Conservation (phyloP, 331 rosid species). For the Quercus lobata region DNA sequence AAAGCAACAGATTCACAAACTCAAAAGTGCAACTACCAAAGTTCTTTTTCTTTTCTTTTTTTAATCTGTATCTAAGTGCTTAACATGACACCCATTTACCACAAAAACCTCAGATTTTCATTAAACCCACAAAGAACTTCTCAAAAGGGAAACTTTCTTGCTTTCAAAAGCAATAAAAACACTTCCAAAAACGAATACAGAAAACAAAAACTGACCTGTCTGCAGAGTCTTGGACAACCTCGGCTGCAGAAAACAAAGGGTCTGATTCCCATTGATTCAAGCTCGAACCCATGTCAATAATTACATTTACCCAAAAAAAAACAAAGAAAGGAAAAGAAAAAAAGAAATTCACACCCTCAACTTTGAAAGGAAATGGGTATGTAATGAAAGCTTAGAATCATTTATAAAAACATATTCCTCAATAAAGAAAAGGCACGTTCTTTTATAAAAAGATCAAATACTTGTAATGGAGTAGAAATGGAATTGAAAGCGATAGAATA, state of each 20-base stretch:
- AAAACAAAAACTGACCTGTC: conserved; percentile 21
- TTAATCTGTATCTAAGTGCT: not conserved
- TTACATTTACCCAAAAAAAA: not conserved
- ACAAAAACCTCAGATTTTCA: not conserved
- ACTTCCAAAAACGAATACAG: not conserved
- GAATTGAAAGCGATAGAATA: not conserved
- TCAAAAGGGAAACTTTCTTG: not conserved
- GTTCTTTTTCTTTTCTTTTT: too few species aligned
- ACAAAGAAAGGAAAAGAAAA: not conserved
- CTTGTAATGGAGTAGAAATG: not conserved
- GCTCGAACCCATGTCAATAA: conserved; percentile 23
- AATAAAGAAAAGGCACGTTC: too few species aligned
- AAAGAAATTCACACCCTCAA: not conserved
- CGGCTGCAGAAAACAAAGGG: conserved; percentile 42
- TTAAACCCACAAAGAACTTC: too few species aligned
- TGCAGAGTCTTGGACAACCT: conserved; percentile 42
- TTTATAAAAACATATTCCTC: not conserved
- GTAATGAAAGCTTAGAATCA: not conserved
- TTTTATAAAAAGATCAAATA: too few species aligned
- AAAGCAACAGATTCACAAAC: not conserved
- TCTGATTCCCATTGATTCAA: conserved; percentile 40
- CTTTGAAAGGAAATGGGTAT: not conserved
- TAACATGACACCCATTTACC: not conserved
- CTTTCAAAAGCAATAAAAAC: not conserved
- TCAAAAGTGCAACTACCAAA: not conserved